Evolutionary conservation across 1,284 basidiomycete species (phyloP).

Genomic region (Stereum hirsutum): DNA sequence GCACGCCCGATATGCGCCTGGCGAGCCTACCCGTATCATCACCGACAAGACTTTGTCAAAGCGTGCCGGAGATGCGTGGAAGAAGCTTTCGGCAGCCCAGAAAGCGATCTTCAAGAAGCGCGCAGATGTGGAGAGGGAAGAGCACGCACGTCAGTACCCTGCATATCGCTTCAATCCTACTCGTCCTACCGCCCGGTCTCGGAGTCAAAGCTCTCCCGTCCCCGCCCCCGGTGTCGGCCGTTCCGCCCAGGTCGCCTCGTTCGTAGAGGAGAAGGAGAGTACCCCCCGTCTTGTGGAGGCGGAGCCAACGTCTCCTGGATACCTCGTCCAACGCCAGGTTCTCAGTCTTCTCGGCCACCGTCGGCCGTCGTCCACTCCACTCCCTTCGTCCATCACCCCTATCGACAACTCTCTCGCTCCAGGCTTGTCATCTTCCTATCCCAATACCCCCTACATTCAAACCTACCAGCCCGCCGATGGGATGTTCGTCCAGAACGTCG

Average conservation of each 20-base stretch:
- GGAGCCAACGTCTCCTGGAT: too few species aligned
- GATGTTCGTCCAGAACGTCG: too few species aligned
- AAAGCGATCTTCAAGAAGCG: slow-evolving; percentile 37
- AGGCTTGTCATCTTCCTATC: too few species aligned
- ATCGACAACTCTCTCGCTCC: too few species aligned
- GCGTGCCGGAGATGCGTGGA: slow-evolving; percentile 55
- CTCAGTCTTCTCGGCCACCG: too few species aligned
- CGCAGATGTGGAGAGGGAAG: slow-evolving; percentile 42
- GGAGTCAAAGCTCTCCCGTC: neutral
- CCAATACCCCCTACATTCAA: too few species aligned
- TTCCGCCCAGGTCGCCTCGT: slow-evolving; percentile 1
- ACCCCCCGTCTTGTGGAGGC: too few species aligned
- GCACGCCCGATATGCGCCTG: slow-evolving; percentile 18
- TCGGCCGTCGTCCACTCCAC: too few species aligned
- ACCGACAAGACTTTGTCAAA: slow-evolving; percentile 45
- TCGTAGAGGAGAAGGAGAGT: too few species aligned
- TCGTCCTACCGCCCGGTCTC: slow-evolving; percentile 4
- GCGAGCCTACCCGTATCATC: slow-evolving; percentile 10
- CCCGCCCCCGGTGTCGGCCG: slow-evolving; percentile 5
- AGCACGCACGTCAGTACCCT: slow-evolving; percentile 45
- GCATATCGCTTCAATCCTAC: slow-evolving; percentile 52
- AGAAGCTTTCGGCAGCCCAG: slow-evolving; percentile 31
- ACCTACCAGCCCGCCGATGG: too few species aligned
- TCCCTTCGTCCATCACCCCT: too few species aligned
- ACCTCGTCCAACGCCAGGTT: too few species aligned